Conservation (phyloP, 176 grass and related monocot species). For the Triticum timopheevii region DNA sequence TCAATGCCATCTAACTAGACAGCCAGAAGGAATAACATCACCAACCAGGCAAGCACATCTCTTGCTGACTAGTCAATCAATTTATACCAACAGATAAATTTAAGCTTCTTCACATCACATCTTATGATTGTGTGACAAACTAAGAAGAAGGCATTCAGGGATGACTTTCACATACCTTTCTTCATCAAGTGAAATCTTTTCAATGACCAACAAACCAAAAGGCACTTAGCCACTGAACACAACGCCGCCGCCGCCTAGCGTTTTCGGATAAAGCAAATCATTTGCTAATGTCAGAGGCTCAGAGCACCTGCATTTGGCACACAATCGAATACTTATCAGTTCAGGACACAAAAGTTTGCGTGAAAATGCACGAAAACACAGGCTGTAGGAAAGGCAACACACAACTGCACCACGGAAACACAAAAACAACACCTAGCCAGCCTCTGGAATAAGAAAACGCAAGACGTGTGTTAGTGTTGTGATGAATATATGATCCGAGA, state of each 20-base stretch:
- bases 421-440: no score
- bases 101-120: not conserved
- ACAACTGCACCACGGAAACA: no score
- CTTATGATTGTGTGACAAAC: no score
- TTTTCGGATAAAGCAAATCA: slow-evolving; percentile 81
- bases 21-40: no score
- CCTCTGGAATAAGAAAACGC: no score
- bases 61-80: not conserved
- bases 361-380: no score
- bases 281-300: slow-evolving; percentile 61
- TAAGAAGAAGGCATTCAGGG: not conserved
- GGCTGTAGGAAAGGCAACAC: no score
- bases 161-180: slow-evolving; percentile 45
- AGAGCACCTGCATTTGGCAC: slow-evolving; percentile 32
- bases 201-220: slow-evolving; percentile 67
- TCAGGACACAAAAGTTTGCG: not conserved
- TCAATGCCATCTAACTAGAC: no score
- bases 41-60: not conserved
- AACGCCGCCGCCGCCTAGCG: slow-evolving; percentile 54
- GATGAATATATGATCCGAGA: no score
- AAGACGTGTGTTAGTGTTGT: no score
- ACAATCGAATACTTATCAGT: slow-evolving; percentile 5
- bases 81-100: not conserved
- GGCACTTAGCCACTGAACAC: slow-evolving; percentile 93
- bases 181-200: slow-evolving; percentile 65